Evolutionary conservation across 192 early-diverging fungal genomes (phyloP).

Genomic region (Nowakowskiella sp.): DNA sequence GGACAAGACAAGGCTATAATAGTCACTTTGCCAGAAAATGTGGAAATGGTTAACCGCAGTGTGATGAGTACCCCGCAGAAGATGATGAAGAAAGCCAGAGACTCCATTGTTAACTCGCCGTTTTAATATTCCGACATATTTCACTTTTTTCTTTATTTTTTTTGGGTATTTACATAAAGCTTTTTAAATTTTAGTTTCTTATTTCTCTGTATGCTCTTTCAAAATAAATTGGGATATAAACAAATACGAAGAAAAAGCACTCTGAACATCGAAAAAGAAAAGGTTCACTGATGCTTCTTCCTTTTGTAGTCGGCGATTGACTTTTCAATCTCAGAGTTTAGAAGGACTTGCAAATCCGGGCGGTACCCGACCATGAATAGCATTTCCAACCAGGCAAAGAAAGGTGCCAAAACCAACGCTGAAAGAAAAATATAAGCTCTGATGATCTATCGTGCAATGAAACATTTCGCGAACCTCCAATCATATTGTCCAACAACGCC

Average conservation of each 20-base stretch:
- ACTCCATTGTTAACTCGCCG: too few species aligned
- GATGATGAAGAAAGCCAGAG: too few species aligned
- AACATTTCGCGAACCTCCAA: conserved; percentile 58
- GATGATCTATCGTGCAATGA: background rate
- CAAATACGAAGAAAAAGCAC: too few species aligned
- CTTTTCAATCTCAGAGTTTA: conserved; percentile 47
- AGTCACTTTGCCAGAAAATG: conserved; percentile 70
- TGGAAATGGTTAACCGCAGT: conserved; percentile 50
- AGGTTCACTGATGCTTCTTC: too few species aligned
- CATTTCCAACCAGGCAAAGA: conserved; percentile 85
- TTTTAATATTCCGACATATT: too few species aligned
- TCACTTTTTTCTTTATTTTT: too few species aligned
- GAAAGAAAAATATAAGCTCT: background rate
- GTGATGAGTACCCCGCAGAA: too few species aligned
- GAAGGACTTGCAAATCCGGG: conserved; percentile 51
- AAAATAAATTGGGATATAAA: too few species aligned
- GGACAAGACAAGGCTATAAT: conserved; percentile 77
- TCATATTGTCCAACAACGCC: conserved; percentile 74
- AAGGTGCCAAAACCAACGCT: conserved; percentile 87
- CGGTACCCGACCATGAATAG: conserved; percentile 79
- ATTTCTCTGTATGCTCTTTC: too few species aligned
- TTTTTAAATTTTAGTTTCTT: too few species aligned
- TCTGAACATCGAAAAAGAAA: too few species aligned
- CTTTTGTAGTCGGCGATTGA: conserved; percentile 46
- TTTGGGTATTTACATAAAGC: too few species aligned